These are phyloP conservation scores for Clathrospora elynae DNA, from an alignment of 2,329 filamentous ascomycete species.

Conservation along the genomic window DNA sequence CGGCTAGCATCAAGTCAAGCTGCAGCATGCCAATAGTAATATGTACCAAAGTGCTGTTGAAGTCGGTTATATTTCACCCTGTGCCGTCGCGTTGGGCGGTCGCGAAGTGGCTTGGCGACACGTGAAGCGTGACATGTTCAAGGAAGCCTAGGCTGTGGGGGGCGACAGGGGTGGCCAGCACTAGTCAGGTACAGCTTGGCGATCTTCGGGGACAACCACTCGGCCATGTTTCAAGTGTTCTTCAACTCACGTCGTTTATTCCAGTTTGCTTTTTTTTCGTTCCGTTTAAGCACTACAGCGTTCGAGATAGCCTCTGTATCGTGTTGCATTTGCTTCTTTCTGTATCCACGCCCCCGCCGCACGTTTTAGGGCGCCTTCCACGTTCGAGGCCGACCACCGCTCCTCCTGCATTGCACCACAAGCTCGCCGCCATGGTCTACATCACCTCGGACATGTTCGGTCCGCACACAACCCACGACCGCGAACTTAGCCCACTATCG, in stretches of 20 bases:
- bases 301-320: constrained; percentile 1
- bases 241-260: constrained; percentile 7
- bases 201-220: constrained; percentile 17
- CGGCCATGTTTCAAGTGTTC: not conserved
- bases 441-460: constrained; percentile 47
- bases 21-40: constrained; percentile 6
- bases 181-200: constrained; percentile 30
- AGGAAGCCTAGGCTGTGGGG: constrained; percentile 17
- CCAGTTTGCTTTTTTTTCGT: not conserved
- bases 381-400: constrained; percentile 9
- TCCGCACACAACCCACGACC: constrained; percentile 20
- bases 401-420: constrained; percentile 22
- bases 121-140: constrained; percentile 33
- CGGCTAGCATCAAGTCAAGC: constrained; percentile 11
- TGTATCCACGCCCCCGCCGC: constrained; percentile 6
- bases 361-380: constrained; percentile 8
- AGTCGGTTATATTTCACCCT: constrained; percentile 11
- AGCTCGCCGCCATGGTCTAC: constrained; percentile 39
- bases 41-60: constrained; percentile 7
- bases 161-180: constrained; percentile 11
- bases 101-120: constrained; percentile 27
- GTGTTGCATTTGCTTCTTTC: not conserved
- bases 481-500: constrained; percentile 7
- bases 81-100: constrained; percentile 20
- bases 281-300: not conserved